phyloP scores from a whole-genome alignment of 1,284 basidiomycete genomes.

The Heterobasidion irregulare region DNA sequence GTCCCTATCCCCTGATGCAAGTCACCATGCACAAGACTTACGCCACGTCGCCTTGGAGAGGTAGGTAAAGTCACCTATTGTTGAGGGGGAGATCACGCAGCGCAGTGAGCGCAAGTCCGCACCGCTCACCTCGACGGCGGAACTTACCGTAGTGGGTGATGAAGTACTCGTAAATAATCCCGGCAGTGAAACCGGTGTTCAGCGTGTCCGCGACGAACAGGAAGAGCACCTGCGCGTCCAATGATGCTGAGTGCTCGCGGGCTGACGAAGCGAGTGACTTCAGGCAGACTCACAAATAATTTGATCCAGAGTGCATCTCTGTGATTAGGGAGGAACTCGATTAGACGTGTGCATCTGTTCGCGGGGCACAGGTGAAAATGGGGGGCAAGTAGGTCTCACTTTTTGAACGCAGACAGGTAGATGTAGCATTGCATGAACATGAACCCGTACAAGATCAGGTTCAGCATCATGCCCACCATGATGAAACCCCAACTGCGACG shows the following conservation, averaged over 20 bases:
- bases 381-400: neutral
- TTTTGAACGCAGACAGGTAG: slow-evolving; percentile 11
- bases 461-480: slow-evolving; percentile 12
- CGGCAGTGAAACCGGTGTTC: slow-evolving; percentile 13
- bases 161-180: neutral
- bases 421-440: slow-evolving; percentile 14
- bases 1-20: neutral
- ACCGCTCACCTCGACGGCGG: neutral
- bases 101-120: neutral
- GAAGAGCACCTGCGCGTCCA: slow-evolving; percentile 9
- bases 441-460: slow-evolving; percentile 13
- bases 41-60: neutral
- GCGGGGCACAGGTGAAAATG: neutral
- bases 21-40: neutral
- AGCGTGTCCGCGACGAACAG: slow-evolving; percentile 22
- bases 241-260: neutral
- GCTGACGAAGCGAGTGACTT: neutral
- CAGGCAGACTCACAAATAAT: slow-evolving; percentile 7
- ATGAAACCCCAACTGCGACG: slow-evolving; percentile 11
- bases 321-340: neutral
- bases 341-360: neutral
- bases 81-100: neutral
- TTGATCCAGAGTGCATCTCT: slow-evolving; percentile 15
- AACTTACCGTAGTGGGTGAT: neutral
- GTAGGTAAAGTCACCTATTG: neutral